Evolutionary conservation across 176 grass and related monocot species (phyloP), one percentile per base, ranked within the genome.

Genomic region (Musa beccarii): DNA sequence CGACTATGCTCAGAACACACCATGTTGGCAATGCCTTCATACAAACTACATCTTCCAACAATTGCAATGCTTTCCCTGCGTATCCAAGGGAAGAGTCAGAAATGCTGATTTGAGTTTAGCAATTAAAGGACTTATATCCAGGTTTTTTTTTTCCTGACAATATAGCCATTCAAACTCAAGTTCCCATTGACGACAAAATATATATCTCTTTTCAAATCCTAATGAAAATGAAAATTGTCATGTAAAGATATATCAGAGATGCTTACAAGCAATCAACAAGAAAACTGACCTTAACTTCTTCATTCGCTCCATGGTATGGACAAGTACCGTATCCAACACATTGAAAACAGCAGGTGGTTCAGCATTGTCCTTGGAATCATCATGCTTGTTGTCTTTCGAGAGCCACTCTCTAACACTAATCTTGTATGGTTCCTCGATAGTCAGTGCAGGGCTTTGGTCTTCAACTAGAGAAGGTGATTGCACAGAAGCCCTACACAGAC

Each of bases 31-130:
- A 81, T 68, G 51, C 81, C 81, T 57, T 78, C 67, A 14, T 75
- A 69, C 19, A 84, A 24, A 52, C 59, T 81, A 84, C 78, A 74
- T 84, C 78, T 81, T 63, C 86, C 82, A 51, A 70, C 68, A 28
- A 81, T 57, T 62, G 81, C 75, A 66, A 84, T 81, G 56, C 80
- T 88, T 84, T 88, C 81, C 74, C 86, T 88, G 81, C 26, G 81
- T 78, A 81, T 70, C 57, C 56, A 82, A 63, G 69, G 64, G 34
- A 56, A 28, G 56, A 69, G 20, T 74, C 52, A 74, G 53, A 14
- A 15, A 29, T 55, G 6, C 20, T 6, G 63, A 61, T 66, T 66
- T 10, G 13, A 26, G 63, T 8, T 22, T 65, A 65, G 22, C 11
- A 26, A 66, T 3, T 66, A 26, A 13, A 66, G 29, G 63, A 66